Percentiles rank a stretch among this genome's conserved stretches.
Evolutionary conservation across 805 yeast species (phyloP).

Genomic region (Priceomyces medius): DNA sequence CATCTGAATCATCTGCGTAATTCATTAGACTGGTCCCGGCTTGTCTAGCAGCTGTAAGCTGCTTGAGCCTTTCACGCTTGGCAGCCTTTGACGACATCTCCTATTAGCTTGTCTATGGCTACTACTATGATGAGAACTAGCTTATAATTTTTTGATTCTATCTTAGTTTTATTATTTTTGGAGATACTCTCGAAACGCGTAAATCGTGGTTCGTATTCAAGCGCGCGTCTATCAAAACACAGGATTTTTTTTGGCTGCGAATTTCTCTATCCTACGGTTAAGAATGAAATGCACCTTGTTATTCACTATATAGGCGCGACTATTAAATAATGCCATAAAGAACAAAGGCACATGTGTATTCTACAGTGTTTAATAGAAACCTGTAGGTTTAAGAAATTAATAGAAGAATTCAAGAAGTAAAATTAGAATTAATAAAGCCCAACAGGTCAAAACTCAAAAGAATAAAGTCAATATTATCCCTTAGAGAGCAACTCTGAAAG

Average conservation of each 20-base stretch:
- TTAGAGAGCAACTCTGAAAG: constrained; percentile 17
- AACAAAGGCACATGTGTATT: too few species aligned
- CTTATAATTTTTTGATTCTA: neutral
- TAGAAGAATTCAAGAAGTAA: too few species aligned
- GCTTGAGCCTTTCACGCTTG: constrained; percentile 50
- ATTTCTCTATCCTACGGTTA: neutral
- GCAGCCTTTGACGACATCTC: constrained; percentile 32
- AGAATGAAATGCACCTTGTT: too few species aligned
- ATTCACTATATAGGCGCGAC: too few species aligned
- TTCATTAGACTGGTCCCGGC: constrained; percentile 49
- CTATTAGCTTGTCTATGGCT: neutral
- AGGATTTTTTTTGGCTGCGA: constrained; percentile 5
- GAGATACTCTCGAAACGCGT: neutral
- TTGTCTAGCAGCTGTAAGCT: constrained; percentile 62
- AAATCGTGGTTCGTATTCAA: neutral
- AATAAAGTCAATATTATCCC: too few species aligned
- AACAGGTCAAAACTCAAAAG: too few species aligned
- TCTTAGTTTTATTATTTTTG: neutral
- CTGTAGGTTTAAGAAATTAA: too few species aligned
- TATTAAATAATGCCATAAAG: too few species aligned
- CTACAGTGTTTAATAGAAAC: too few species aligned
- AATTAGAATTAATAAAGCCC: too few species aligned
- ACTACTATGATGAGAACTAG: neutral
- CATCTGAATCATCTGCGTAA: constrained; percentile 41
- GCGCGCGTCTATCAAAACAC: constrained; percentile 8